These are phyloP conservation scores for Tribonema minus DNA, from an alignment of 108 stramenopile species.

Conservation along the genomic window DNA sequence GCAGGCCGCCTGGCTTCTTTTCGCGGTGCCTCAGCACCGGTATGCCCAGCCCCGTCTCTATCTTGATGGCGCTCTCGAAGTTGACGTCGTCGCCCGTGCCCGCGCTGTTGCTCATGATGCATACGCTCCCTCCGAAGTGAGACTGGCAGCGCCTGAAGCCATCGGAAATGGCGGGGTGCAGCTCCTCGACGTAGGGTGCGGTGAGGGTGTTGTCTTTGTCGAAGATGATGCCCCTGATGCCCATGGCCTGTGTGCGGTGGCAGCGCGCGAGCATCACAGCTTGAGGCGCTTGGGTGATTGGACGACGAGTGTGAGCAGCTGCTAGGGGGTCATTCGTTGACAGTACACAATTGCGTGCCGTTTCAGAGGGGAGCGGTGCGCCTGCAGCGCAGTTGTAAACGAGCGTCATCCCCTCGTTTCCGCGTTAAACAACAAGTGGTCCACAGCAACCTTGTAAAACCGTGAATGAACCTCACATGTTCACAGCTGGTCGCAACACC, in stretches of 20 bases:
- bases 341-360: no score
- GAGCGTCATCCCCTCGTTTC: no score
- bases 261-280: not conserved
- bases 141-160: constrained; percentile 56
- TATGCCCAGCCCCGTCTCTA: constrained; percentile 75
- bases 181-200: constrained; percentile 71
- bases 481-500: no score
- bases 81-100: constrained; percentile 72
- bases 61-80: constrained; percentile 66
- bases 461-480: no score
- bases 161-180: constrained; percentile 56
- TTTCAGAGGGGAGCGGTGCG: no score
- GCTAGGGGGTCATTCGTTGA: no score
- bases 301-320: not conserved
- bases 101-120: constrained; percentile 85
- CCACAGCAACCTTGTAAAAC: no score
- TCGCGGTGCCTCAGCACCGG: constrained; percentile 76
- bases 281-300: not conserved
- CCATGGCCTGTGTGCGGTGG: no score
- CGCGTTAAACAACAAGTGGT: no score
- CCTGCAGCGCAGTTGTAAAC: no score
- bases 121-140: constrained; percentile 72
- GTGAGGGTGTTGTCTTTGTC: constrained; percentile 83
- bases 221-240: constrained; percentile 11
- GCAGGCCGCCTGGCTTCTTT: constrained; percentile 78